phyloP scores from a whole-genome alignment of 2,329 filamentous ascomycete species.

The Erysiphe neolycopersici region DNA sequence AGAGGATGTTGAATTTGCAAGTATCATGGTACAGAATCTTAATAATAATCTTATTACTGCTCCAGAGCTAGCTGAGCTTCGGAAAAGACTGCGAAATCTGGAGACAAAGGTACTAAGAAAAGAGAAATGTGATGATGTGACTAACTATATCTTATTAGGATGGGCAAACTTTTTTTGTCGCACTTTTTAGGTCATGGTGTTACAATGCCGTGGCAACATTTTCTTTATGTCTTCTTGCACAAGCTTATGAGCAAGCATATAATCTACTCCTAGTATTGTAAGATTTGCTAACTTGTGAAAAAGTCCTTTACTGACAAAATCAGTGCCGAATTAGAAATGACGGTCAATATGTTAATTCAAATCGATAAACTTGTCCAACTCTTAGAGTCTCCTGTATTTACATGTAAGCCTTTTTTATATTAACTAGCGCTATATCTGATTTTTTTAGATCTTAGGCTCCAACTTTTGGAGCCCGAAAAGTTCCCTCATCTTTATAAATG shows the following conservation, averaged over 20 bases:
- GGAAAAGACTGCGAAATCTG: slow-evolving; percentile 69
- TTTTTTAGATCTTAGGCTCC: slow-evolving; percentile 56
- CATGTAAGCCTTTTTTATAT: slow-evolving; percentile 33
- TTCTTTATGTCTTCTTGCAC: slow-evolving; percentile 77
- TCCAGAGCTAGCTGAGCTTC: slow-evolving; percentile 70
- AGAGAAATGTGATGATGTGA: background rate
- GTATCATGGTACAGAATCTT: slow-evolving; percentile 97
- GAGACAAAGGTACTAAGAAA: slow-evolving; percentile 41
- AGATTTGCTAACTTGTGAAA: slow-evolving; percentile 1
- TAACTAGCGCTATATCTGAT: slow-evolving; percentile 3
- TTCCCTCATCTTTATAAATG: slow-evolving; percentile 94
- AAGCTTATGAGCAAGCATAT: slow-evolving; percentile 95
- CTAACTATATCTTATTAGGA: slow-evolving; percentile 25
- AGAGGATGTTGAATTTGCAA: slow-evolving; percentile 93
- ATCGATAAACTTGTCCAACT: slow-evolving; percentile 96
- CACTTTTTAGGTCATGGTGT: slow-evolving; percentile 89
- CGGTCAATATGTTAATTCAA: slow-evolving; percentile 92
- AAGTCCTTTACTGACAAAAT: slow-evolving; percentile 9
- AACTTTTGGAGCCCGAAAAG: slow-evolving; percentile 82
- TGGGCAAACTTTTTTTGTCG: slow-evolving; percentile 83
- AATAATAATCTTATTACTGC: slow-evolving; percentile 99
- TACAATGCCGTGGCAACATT: slow-evolving; percentile 97
- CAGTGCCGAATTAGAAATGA: slow-evolving; percentile 93
- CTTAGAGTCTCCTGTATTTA: slow-evolving; percentile 91
- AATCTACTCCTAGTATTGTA: slow-evolving; percentile 89